Conservation (phyloP, 2,329 filamentous ascomycete genomes). For the Pseudogymnoascus sp. region DNA sequence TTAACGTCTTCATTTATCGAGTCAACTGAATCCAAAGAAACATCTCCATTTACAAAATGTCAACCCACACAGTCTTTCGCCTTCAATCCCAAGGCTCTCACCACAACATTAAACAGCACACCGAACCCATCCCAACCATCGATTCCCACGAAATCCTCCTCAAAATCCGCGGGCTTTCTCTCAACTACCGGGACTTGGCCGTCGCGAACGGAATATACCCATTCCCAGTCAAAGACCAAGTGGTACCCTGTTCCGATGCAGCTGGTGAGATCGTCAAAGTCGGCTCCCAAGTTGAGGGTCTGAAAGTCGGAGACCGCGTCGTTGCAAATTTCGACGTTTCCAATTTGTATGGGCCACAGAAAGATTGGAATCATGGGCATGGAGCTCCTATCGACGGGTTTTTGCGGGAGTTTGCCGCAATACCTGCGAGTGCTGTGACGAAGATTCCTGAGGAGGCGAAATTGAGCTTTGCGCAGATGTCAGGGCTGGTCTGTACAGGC, state of each 20-base stretch:
- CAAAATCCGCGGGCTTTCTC: conserved; percentile 25
- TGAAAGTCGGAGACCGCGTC: conserved; percentile 30
- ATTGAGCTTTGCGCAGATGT: conserved; percentile 36
- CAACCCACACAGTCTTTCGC: conserved; percentile 17
- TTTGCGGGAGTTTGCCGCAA: conserved; percentile 35
- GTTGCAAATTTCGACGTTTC: conserved; percentile 22
- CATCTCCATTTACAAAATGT: conserved; percentile 9
- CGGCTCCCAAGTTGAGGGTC: conserved; percentile 22
- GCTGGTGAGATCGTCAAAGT: conserved; percentile 30
- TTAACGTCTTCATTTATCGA: not conserved
- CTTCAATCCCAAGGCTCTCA: conserved; percentile 8
- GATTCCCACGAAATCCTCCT: conserved; percentile 27
- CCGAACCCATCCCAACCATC: conserved; percentile 24
- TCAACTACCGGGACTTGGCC: conserved; percentile 32
- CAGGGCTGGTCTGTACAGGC: conserved; percentile 40
- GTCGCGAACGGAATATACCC: conserved; percentile 28
- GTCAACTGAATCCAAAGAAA: not conserved
- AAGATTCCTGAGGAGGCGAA: conserved; percentile 41
- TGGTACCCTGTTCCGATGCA: conserved; percentile 32
- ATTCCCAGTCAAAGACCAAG: conserved; percentile 27
- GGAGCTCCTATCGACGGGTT: conserved; percentile 33
- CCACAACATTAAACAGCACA: conserved; percentile 21
- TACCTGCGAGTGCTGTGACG: conserved; percentile 34
- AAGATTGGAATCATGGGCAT: conserved; percentile 11
- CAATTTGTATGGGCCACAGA: conserved; percentile 21